Evolutionary conservation across 768 basidiomycete genomes (phyloP), one percentile per base, ranked within the genome.

Genomic region (Boletus bicolor): DNA sequence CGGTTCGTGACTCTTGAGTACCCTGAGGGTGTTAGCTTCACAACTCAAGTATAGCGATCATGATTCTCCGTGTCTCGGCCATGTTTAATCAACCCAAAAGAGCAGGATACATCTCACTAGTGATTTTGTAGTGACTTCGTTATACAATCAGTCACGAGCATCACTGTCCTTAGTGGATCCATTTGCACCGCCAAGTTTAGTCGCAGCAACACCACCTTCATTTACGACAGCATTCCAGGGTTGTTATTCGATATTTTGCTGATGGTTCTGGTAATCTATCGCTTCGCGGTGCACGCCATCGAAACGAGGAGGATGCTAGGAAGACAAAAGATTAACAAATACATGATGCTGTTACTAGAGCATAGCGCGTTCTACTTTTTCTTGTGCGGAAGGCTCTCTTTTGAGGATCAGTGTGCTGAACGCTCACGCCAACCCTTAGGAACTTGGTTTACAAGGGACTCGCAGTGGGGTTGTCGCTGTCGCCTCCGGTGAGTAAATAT

Each of bases 11-110:
- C 28, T 38, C n/a, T 14, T 12, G 6, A 17, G 1, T 15, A 21
- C 32, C n/a, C n/a, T 6, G 10, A 9, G 12, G 9, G 5, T 32
- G 7, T n/a, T 19, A 12, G 0, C 32, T 46, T 45, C 8, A 49
- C 15, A 21, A 7, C 12, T 4, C 12, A 5, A 12, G 4, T 24
- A 28, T 17, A 61, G 59, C 35, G 10, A 62, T 61, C 26, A 61
- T 62, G 55, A 51, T 62, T 57, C 37, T 62, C 17, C 49, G 61
- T 21, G 47, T 62, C 3, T 54, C 58, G 5, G 61, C 26, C 21
- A 62, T 61, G 61, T 61, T 60, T 50, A n/a, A 26, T 17, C 32
- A 39, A 43, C 56, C 53, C 0, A 57, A 42, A 32, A 44, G 43
- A 32, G 17, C 19, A n/a, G 51, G 7, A 24, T 36, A 34, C 21